Percentiles rank a stretch among this genome's conserved stretches.
These are phyloP conservation scores for Candida silvicultrix DNA, from an alignment of 805 yeast species.

Conservation along the genomic window DNA sequence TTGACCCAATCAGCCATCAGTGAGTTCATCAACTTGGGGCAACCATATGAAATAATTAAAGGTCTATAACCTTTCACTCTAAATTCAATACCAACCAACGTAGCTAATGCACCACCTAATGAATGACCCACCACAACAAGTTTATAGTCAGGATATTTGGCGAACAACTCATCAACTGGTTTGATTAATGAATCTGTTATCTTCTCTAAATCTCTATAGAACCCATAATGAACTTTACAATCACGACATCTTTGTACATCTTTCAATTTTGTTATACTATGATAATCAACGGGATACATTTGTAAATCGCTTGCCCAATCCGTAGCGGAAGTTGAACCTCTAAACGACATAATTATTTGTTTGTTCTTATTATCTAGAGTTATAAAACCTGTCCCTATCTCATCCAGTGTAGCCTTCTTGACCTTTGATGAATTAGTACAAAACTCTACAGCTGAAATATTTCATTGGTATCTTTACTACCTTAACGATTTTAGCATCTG, in stretches of 20 bases:
- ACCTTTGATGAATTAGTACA: constrained; percentile 5
- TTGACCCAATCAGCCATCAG: constrained; percentile 50
- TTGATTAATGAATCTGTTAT: constrained; percentile 27
- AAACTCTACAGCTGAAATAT: too few species aligned
- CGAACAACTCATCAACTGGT: constrained; percentile 28
- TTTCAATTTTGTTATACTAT: constrained; percentile 8
- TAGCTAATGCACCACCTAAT: constrained; percentile 67
- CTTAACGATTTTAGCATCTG: constrained; percentile 7
- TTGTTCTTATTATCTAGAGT: constrained; percentile 39
- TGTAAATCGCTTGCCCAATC: constrained; percentile 67
- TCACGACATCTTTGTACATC: constrained; percentile 31
- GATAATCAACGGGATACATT: constrained; percentile 20
- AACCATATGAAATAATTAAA: constrained; percentile 51
- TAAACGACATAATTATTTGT: constrained; percentile 48
- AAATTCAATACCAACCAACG: constrained; percentile 58
- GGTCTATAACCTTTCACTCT: constrained; percentile 48
- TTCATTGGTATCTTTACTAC: background rate
- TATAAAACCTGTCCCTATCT: constrained; percentile 49
- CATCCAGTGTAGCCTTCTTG: constrained; percentile 10
- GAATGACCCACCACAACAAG: constrained; percentile 68
- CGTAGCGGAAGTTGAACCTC: constrained; percentile 58
- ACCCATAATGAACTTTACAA: constrained; percentile 64
- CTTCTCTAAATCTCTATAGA: constrained; percentile 39
- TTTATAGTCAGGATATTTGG: constrained; percentile 39
- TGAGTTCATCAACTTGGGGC: constrained; percentile 60